Evolutionary conservation across 345 rosid species (phyloP), one percentile per base, ranked within the genome.

Genomic region (Populus euphratica): DNA sequence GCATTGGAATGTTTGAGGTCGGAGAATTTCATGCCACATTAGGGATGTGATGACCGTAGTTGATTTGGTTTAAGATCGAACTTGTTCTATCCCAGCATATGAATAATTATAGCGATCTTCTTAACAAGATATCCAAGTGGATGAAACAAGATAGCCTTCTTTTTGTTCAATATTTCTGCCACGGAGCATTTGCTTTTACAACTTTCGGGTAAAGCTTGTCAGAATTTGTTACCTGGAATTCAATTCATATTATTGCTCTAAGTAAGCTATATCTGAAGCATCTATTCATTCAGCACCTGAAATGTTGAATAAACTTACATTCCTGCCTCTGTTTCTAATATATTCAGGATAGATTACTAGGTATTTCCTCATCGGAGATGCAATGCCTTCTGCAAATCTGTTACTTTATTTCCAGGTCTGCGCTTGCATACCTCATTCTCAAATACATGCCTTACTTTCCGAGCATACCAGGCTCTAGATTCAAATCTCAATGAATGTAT

Each of bases 1-100:
- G 97, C 61, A 93, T 94, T 6, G 97, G 84, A 83, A 94, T 93
- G 97, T 93, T 94, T 67, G 97, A 94, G 94, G 98, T 93, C 66
- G 17, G 68, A 50, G 38, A 59, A 33, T 69, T 68, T 73, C 21
- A 38, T 33, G 75, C 31, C 11, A 13, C 73, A 41, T 31, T 31
- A 35, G 36, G 7, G 73, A n/a, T 33, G 33, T 27, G 16, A 6
- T 4, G 20, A 29, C 73, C 35, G 36, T 62, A 38, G 64, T 69
- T 36, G 16, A 47, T 68, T 67, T 25, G 29, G 39, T 4, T 50
- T 16, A 69, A 17, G 13, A 35, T 61, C 33, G 33, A 29, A 44
- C 8, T 31, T 61, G 16, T 59, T 50, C 72, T 73, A 31, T 79
- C 47, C 47, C 86, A 91, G 97, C 99, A 95, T 77, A 91, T 91